A percentile compares a stretch with the other conserved stretches of the same genome.
Evolutionary conservation across 2,329 filamentous ascomycete species (phyloP).

Genomic region (Lasiodiplodia citricola): DNA sequence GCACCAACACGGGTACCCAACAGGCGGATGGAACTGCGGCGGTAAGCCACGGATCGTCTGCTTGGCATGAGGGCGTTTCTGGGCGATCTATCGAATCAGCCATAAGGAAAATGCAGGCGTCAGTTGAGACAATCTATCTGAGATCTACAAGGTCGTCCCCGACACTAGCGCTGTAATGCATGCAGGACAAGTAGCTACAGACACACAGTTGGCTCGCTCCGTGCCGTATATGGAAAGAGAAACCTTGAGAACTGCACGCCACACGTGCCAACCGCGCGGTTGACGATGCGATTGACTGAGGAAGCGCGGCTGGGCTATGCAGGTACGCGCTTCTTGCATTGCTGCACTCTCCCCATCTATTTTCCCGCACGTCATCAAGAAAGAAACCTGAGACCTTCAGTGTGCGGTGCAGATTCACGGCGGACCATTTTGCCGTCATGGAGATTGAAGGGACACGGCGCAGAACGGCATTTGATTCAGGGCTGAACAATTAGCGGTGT

Average conservation of each 20-base stretch:
- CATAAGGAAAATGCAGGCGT: not conserved
- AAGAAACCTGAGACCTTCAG: not conserved
- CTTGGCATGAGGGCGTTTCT: not conserved
- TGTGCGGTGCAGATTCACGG: not conserved
- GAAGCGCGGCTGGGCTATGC: not conserved
- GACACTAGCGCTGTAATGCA: not conserved
- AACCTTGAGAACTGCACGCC: not conserved
- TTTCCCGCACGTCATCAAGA: no score
- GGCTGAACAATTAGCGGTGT: constrained; percentile 2
- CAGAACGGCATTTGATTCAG: constrained; percentile 6
- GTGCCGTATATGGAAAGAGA: not conserved
- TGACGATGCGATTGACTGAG: not conserved
- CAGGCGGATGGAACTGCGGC: not conserved
- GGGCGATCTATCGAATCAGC: not conserved
- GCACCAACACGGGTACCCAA: not conserved
- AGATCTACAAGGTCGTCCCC: not conserved
- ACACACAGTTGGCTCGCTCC: not conserved
- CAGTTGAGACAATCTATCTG: constrained; percentile 9
- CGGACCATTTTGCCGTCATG: not conserved
- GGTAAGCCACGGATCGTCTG: constrained; percentile 9
- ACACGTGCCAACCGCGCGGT: not conserved
- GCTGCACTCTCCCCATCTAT: no score
- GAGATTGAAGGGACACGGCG: constrained; percentile 14
- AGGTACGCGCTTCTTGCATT: not conserved
- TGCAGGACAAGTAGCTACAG: not conserved